Conservation (phyloP, 306 rosid genomes). For the Oxytropis ochrocephala region DNA sequence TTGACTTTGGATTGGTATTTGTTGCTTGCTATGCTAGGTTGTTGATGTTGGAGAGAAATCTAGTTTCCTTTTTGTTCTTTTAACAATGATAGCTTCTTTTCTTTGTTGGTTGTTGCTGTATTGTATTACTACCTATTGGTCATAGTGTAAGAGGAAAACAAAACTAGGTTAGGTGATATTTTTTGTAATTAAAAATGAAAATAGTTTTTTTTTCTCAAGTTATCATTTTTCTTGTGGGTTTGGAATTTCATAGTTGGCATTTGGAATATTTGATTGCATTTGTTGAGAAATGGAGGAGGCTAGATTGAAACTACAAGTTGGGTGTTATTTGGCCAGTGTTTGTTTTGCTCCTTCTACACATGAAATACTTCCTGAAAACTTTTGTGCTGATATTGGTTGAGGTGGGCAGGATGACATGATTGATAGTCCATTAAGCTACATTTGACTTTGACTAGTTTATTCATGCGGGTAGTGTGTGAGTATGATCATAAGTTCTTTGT, state of each 20-base stretch:
- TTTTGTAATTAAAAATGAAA: not conserved
- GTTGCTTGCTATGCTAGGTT: not conserved
- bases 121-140: not conserved
- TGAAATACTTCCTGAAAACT: not conserved
- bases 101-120: not conserved
- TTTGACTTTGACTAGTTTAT: constrained; percentile 10
- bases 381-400: not conserved
- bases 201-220: not conserved
- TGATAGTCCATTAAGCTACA: not conserved
- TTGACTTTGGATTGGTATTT: not conserved
- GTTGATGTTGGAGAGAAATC: not conserved
- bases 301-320: not conserved
- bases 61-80: not conserved
- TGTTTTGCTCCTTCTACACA: not conserved
- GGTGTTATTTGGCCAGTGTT: not conserved
- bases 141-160: not conserved
- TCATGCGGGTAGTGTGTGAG: not conserved
- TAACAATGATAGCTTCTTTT: not conserved
- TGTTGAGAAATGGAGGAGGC: constrained; percentile 4
- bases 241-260: not conserved
- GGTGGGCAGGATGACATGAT: not conserved
- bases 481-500: not conserved
- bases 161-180: not conserved
- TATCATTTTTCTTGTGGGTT: not conserved
- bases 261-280: constrained; percentile 2